These are phyloP conservation scores for Penicillium digitatum DNA, from an alignment of 2,329 filamentous ascomycete genomes.

Conservation along the genomic window DNA sequence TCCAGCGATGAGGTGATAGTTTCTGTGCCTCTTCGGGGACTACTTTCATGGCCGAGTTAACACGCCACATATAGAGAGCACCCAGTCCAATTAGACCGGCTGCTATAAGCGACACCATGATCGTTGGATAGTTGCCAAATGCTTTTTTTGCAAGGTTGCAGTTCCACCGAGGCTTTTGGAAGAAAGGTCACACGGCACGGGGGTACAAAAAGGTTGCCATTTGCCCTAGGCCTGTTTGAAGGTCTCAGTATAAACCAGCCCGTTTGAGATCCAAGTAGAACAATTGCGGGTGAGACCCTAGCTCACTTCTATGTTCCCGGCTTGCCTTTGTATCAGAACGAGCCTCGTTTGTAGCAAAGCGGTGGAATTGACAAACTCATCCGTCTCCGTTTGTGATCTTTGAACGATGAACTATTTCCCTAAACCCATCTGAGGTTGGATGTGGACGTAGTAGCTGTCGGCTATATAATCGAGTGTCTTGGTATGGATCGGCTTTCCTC, in stretches of 20 bases:
- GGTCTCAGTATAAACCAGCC: not conserved
- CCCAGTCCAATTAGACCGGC: constrained; percentile 14
- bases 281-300: too few species aligned
- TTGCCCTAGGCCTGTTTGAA: not conserved
- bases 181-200: not conserved
- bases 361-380: not conserved
- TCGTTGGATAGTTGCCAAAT: not conserved
- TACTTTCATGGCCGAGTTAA: constrained; percentile 27
- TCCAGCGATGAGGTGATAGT: constrained; percentile 33
- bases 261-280: too few species aligned
- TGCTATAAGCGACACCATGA: constrained; percentile 12
- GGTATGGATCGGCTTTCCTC: not conserved
- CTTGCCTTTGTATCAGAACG: too few species aligned
- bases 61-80: constrained; percentile 29
- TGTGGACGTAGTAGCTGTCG: not conserved
- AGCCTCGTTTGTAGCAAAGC: not conserved
- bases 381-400: not conserved
- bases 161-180: not conserved
- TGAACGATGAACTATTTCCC: not conserved
- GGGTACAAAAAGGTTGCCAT: not conserved
- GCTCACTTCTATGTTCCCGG: too few species aligned
- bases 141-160: not conserved
- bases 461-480: not conserved
- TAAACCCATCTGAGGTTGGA: not conserved
- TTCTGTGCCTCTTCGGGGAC: constrained; percentile 28